A percentile compares a stretch with the other conserved stretches of the same genome.
phyloP scores from a whole-genome alignment of 164 flowering plant species.

The Akebia trifoliata region DNA sequence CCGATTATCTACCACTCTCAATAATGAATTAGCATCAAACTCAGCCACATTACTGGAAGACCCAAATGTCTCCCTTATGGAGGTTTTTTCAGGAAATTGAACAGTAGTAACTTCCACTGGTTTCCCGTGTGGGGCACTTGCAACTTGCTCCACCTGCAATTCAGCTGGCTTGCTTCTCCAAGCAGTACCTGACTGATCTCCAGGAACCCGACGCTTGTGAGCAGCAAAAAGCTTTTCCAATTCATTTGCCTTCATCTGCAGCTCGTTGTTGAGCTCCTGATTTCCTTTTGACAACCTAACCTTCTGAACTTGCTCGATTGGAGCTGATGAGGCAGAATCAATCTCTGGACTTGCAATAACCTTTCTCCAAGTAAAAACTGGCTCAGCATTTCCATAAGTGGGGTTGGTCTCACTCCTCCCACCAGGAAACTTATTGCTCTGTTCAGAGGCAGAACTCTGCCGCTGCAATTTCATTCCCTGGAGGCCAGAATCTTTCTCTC shows the following conservation, averaged over 20 bases:
- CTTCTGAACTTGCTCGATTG: slow-evolving; percentile 58
- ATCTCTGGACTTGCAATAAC: slow-evolving; percentile 31
- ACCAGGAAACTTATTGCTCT: slow-evolving; percentile 30
- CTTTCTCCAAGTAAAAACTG: slow-evolving; percentile 20
- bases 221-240: slow-evolving; percentile 97
- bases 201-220: slow-evolving; percentile 83
- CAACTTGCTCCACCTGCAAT: slow-evolving; percentile 31
- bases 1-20: slow-evolving; percentile 30
- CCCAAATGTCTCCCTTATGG: slow-evolving; percentile 23
- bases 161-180: slow-evolving; percentile 54
- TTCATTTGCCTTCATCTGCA: slow-evolving; percentile 88
- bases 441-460: slow-evolving; percentile 42
- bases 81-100: slow-evolving; percentile 23
- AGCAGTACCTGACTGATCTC: slow-evolving; percentile 53
- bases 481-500: slow-evolving; percentile 35
- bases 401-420: slow-evolving; percentile 28
- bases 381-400: slow-evolving; percentile 24
- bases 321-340: slow-evolving; percentile 19
- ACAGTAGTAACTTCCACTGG: slow-evolving; percentile 28
- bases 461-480: slow-evolving; percentile 44
- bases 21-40: slow-evolving; percentile 27
- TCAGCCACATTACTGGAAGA: slow-evolving; percentile 27
- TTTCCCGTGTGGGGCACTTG: slow-evolving; percentile 25
- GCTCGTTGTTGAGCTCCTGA: slow-evolving; percentile 84
- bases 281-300: slow-evolving; percentile 67